Base-by-base conservation (phyloP, 108 stramenopile genomes). In the Nitzschia sp. region DNA sequence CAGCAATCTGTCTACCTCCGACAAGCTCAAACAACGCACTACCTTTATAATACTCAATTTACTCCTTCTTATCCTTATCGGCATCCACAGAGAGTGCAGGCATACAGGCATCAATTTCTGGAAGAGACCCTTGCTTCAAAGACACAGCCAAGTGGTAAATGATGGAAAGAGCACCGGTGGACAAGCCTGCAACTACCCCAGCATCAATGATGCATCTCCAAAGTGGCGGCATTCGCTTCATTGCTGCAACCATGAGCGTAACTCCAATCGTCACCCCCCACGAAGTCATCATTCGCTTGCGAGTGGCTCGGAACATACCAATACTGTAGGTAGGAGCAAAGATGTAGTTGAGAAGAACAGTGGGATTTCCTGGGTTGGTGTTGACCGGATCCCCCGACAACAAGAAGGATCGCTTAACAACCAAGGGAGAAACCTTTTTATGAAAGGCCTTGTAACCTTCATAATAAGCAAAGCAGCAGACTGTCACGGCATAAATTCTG, bases 371-470 rank as follows among this genome's bases (percentile, higher is more conserved):
- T 1, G n/a, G 17, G 17, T 48, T 17, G 46, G 46, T 15, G 14
- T 15, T 48, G 25, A 55, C 61, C 0, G n/a, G 6, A 7, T 63
- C 70, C 8, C 75, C 75, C 1, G 80, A 77, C 43, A 80, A 53
- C 56, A 98, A 79, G 46, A 91, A 84, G 38, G 93, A 90, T 48
- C 97, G 91, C 51, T 89, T 80, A 14, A 98, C 97, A 19, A 96
- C 95, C 42, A 98, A 85, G 8, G 97, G 97, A 20, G 88, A 86
- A 62, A 98, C 96, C 70, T 98, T 98, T 24, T 71, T 65, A 75
- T 98, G 95, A 82, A 98, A 98, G 37, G 91, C 97, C 77, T 95
- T 96, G 86, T 96, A 95, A 39, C 97, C 97, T 78, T 98, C 97
- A 38, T 84, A 92, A 69, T 98, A 96, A 37, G 95, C 94, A 73